Base-by-base conservation (phyloP, 1,284 basidiomycete genomes). In the Amylostereum areolatum region DNA sequence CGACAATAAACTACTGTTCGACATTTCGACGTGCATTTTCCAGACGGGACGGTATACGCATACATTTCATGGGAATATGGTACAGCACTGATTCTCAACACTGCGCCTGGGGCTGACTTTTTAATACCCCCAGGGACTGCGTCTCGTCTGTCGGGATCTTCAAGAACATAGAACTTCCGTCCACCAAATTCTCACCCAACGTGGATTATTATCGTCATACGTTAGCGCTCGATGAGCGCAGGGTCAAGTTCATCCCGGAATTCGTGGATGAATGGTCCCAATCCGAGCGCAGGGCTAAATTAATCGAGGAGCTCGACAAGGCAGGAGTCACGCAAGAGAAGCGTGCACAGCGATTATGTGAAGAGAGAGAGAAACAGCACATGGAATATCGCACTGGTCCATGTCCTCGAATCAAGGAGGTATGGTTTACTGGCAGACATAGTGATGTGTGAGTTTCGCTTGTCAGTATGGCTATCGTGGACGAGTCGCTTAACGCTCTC, bases 391-490 rank as follows among this genome's bases (percentile, higher is more conserved):
- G 7, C 37, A 9, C 34, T 9, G 37, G n/a, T 5, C 7, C 7
- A 39, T 5, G n/a, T 39, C 12, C 6, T 7, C 12, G 37, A 39
- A 27, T 41, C 24, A 48, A 48, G 30, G 47, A 48, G 30, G 47
- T 48, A 7, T 48, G 47, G 47, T 48, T 48, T 31, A 25, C 47
- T 12, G 47, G 47, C 8, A 40, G 39, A 18, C 47, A 43, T 41
- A 43, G 29, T 6, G 47, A 48, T 27, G 30, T 48, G 47, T 43
- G 11, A 11, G 47, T 48, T 4, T 27, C 11, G 39, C 5, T 39
- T 46, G n/a, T 24, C 8, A 5, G 28, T 18, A 18, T 18, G 18
- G 18, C 18, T 18, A 18, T 18, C 18, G 18, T 32, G 30, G 35
- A n/a, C 8, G 24, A 41, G 24, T 27, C 11, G 30, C 11, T 27